Evolutionary conservation across 2,329 filamentous ascomycete genomes (phyloP).

Genomic region (Penicillium sp.): DNA sequence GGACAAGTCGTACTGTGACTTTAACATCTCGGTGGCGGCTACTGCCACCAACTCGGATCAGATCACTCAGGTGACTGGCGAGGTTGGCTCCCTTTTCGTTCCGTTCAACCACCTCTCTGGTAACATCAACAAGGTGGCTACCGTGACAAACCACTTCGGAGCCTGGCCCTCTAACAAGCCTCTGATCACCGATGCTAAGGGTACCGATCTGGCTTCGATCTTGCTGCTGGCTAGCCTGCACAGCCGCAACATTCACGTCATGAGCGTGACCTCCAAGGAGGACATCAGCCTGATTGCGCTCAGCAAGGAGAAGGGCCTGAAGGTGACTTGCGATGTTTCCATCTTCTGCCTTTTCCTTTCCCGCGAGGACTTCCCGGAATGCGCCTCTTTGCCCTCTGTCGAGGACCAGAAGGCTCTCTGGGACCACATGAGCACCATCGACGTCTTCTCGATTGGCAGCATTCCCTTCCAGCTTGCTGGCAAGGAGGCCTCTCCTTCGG

Average conservation of each 20-base stretch:
- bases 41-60: conserved; percentile 75
- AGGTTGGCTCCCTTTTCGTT: conserved; percentile 80
- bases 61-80: conserved; percentile 71
- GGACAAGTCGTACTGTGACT: conserved; percentile 72
- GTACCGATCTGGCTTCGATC: conserved; percentile 79
- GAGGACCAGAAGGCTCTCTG: conserved; percentile 74
- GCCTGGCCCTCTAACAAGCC: conserved; percentile 78
- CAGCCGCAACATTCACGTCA: conserved; percentile 77
- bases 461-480: conserved; percentile 75
- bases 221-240: conserved; percentile 77
- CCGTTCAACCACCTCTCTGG: conserved; percentile 80
- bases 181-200: conserved; percentile 79
- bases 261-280: conserved; percentile 78
- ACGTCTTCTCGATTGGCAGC: conserved; percentile 79
- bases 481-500: conserved; percentile 61
- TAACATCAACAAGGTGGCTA: conserved; percentile 82
- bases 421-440: conserved; percentile 73
- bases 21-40: conserved; percentile 77
- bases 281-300: conserved; percentile 77
- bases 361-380: conserved; percentile 70
- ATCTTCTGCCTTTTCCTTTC: conserved; percentile 78
- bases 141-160: conserved; percentile 77
- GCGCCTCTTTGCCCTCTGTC: conserved; percentile 66
- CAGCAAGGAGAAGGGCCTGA: conserved; percentile 79
- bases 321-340: conserved; percentile 82